Evolutionary conservation across 2,329 filamentous ascomycete species (phyloP).

Genomic region (Monilinia fructigena): DNA sequence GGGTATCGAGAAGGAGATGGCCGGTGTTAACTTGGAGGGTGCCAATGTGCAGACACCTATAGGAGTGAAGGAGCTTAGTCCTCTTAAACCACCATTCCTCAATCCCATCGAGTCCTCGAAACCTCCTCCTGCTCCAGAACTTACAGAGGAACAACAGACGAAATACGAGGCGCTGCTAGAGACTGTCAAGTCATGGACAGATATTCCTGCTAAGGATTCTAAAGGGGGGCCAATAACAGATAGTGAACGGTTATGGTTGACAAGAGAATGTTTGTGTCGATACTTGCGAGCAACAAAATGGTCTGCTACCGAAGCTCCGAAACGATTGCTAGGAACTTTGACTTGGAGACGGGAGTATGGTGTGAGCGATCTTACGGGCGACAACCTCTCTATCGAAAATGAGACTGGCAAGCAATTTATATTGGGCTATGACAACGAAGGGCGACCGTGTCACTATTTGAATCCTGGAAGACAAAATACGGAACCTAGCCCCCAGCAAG

Average conservation of each 20-base stretch:
- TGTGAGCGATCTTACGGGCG: slow-evolving; percentile 68
- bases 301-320: slow-evolving; percentile 71
- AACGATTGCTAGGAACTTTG: slow-evolving; percentile 77
- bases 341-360: slow-evolving; percentile 91
- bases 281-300: slow-evolving; percentile 95
- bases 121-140: slow-evolving; percentile 52
- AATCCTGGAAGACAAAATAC: slow-evolving; percentile 92
- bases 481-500: slow-evolving; percentile 77
- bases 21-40: slow-evolving; percentile 11
- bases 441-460: slow-evolving; percentile 86
- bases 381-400: slow-evolving; percentile 90
- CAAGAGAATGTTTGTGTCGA: slow-evolving; percentile 84
- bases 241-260: slow-evolving; percentile 83
- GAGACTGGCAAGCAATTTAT: slow-evolving; percentile 95
- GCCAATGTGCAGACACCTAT: slow-evolving; percentile 4
- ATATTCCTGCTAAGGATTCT: slow-evolving; percentile 61
- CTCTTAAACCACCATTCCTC: slow-evolving; percentile 43
- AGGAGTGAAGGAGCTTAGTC: slow-evolving; percentile 39
- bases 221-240: slow-evolving; percentile 68
- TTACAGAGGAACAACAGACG: slow-evolving; percentile 72
- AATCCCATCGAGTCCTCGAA: slow-evolving; percentile 32
- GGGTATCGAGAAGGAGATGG: slow-evolving; percentile 22
- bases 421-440: slow-evolving; percentile 81
- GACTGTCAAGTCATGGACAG: slow-evolving; percentile 68
- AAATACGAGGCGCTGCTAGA: slow-evolving; percentile 80